phyloP scores from a whole-genome alignment of 768 basidiomycete genomes.

The Strobilomyces confusus region DNA sequence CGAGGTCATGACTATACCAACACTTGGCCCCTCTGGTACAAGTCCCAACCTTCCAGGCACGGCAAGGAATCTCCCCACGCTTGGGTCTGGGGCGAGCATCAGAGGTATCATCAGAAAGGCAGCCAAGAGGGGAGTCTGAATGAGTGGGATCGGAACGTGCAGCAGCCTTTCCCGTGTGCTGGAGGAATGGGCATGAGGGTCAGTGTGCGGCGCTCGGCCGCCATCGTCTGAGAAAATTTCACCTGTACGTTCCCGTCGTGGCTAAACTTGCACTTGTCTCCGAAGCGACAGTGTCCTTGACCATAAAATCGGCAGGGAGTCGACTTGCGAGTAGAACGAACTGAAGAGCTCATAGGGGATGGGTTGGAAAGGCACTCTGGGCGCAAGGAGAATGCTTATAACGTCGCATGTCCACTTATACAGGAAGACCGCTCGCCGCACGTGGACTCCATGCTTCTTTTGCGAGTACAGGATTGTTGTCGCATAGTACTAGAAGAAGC shows the following conservation, averaged over 20 bases:
- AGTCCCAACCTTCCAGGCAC: slow-evolving; percentile 35
- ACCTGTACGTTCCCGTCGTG: slow-evolving; percentile 16
- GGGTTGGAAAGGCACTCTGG: not conserved
- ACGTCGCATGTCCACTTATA: too few relatives aligned
- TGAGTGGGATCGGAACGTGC: not conserved
- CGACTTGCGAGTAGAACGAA: slow-evolving; percentile 1
- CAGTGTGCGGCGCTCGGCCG: not conserved
- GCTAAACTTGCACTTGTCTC: slow-evolving; percentile 23
- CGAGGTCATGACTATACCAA: slow-evolving; percentile 30
- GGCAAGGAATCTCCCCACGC: slow-evolving; percentile 20
- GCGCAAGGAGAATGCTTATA: not conserved
- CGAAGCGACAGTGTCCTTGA: slow-evolving; percentile 28
- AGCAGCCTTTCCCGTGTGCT: not conserved
- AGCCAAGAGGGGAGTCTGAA: not conserved
- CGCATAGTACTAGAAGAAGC: too few relatives aligned
- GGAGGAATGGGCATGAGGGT: not conserved
- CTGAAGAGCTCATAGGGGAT: not conserved
- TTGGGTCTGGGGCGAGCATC: slow-evolving; percentile 21
- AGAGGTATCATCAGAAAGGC: slow-evolving; percentile 5
- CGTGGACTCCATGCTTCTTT: too few relatives aligned
- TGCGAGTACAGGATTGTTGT: too few relatives aligned
- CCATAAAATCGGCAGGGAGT: slow-evolving; percentile 18
- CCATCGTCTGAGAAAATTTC: not conserved
- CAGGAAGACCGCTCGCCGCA: too few relatives aligned
- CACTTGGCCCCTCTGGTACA: slow-evolving; percentile 37